Conservation (phyloP, 148 eudicot species). For the Beta vulgaris region DNA sequence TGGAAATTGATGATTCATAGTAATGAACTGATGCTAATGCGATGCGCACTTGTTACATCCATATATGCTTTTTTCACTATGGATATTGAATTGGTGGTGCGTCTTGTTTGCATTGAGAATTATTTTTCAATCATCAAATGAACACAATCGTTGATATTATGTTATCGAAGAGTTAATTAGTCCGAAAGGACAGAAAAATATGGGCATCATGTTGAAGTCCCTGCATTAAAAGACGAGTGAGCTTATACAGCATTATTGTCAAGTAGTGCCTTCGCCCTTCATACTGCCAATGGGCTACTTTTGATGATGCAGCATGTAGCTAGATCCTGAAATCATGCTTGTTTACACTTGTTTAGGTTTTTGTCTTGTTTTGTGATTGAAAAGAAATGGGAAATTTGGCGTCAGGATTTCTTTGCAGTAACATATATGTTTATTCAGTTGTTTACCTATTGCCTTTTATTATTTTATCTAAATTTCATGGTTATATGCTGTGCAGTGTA, state of each 20-base stretch:
- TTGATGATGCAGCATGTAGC: background rate
- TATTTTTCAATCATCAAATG: too few species aligned
- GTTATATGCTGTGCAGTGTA: constrained; percentile 46
- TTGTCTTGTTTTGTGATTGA: too few species aligned
- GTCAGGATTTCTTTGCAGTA: background rate
- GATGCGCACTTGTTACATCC: background rate
- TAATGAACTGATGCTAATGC: background rate
- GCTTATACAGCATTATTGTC: background rate
- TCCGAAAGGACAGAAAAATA: background rate
- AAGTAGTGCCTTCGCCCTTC: background rate
- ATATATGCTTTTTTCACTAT: background rate
- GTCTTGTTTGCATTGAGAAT: background rate
- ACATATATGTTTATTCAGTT: constrained; percentile 9
- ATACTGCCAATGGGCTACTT: background rate
- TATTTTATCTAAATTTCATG: background rate
- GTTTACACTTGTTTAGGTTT: too few species aligned
- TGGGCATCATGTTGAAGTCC: background rate
- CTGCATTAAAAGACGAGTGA: background rate
- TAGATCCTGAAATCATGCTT: too few species aligned
- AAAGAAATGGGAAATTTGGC: background rate
- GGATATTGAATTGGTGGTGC: too few species aligned
- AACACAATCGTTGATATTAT: too few species aligned
- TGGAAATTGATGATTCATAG: background rate
- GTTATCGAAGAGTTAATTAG: too few species aligned
- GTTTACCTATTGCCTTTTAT: background rate